Evolutionary conservation across 2,329 filamentous ascomycete species (phyloP).

Genomic region (Colletotrichum neosansevieriae): DNA sequence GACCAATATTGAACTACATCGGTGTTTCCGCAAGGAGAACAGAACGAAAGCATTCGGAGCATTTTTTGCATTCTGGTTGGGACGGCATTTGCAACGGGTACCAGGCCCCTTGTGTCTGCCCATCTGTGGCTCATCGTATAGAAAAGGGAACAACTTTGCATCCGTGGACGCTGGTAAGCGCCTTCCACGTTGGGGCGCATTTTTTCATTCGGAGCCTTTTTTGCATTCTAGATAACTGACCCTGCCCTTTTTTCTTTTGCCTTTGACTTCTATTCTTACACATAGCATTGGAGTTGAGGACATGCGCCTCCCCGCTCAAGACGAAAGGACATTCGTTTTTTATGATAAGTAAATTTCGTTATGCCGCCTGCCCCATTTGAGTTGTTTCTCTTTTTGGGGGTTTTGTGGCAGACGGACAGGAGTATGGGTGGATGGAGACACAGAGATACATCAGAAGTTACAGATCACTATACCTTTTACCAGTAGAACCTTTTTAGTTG

Average conservation of each 20-base stretch:
- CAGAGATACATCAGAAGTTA: constrained; percentile 11
- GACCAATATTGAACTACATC: constrained; percentile 6
- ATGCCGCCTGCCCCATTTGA: background rate
- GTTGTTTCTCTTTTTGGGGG: background rate
- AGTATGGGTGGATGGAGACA: background rate
- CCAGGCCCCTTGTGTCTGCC: constrained; percentile 14
- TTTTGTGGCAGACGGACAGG: constrained; percentile 19
- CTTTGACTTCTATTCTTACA: constrained; percentile 29
- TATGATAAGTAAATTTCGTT: constrained; percentile 26
- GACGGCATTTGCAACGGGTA: constrained; percentile 9
- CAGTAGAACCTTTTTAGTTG: constrained; percentile 15
- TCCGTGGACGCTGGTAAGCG: constrained; percentile 28
- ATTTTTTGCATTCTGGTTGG: constrained; percentile 34
- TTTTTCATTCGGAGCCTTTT: constrained; percentile 4
- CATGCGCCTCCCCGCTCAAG: background rate
- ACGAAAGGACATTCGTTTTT: constrained; percentile 19
- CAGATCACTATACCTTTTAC: constrained; percentile 18
- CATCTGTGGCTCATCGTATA: constrained; percentile 4
- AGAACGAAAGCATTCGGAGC: constrained; percentile 27
- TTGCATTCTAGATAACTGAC: constrained; percentile 23
- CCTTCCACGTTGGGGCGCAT: constrained; percentile 9
- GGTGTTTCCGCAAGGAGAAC: constrained; percentile 17
- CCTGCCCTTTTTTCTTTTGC: background rate
- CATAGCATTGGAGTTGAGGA: constrained; percentile 35
- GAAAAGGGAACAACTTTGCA: constrained; percentile 30